These are phyloP conservation scores for Porphyrellus cyaneotinctus DNA, from an alignment of 768 basidiomycete species.

Conservation along the genomic window DNA sequence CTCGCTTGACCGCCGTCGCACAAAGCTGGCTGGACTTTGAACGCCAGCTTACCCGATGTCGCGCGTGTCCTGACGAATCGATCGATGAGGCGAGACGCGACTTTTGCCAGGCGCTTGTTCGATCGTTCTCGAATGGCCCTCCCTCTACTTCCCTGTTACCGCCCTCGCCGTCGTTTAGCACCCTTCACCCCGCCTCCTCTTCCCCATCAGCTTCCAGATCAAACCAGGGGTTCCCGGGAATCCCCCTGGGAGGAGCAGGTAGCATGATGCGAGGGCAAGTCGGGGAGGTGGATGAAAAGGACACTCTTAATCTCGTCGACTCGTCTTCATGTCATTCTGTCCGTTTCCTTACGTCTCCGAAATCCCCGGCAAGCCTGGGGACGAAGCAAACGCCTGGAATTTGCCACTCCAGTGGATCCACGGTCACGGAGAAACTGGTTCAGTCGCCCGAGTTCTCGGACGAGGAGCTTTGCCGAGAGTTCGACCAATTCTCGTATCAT, in stretches of 20 bases:
- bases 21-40: conserved; percentile 9
- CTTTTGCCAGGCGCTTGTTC: conserved; percentile 7
- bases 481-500: conserved; percentile 11
- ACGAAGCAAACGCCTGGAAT: too few relatives aligned
- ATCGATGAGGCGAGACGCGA: conserved; percentile 8
- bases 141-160: not conserved
- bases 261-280: too few relatives aligned
- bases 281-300: too few relatives aligned
- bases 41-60: not conserved
- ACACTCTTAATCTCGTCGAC: too few relatives aligned
- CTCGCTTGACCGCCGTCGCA: not conserved
- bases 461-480: conserved; percentile 8
- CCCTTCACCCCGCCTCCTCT: not conserved
- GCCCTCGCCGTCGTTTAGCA: not conserved
- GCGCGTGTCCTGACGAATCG: not conserved
- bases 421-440: too few relatives aligned
- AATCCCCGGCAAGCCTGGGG: too few relatives aligned
- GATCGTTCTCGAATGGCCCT: not conserved
- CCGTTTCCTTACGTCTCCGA: too few relatives aligned
- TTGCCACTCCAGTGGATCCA: too few relatives aligned
- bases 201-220: not conserved
- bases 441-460: conserved; percentile 10
- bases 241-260: too few relatives aligned
- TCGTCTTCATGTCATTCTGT: too few relatives aligned
- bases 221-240: too few relatives aligned